Conservation (phyloP, 2,329 filamentous ascomycete species). For the Nannizziopsis arthrosporioides region DNA sequence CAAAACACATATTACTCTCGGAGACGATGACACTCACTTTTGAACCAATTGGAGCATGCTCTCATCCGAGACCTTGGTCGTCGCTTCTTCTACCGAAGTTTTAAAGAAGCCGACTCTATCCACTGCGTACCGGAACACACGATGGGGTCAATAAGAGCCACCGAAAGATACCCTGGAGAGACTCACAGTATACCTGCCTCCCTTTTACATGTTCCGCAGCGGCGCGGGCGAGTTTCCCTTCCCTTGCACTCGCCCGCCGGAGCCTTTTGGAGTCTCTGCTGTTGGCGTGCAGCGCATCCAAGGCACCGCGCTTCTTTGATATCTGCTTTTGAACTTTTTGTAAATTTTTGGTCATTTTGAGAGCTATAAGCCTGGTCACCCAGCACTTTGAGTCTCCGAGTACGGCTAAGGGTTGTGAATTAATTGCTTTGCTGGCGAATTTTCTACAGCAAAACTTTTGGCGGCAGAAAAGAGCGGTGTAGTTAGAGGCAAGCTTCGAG, state of each 20-base stretch:
- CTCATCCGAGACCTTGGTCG: conserved; percentile 26
- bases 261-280: conserved; percentile 76
- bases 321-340: conserved; percentile 83
- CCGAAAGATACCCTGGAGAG: background rate
- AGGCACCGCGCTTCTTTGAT: conserved; percentile 67
- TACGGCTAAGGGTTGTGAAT: too few relatives aligned
- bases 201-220: conserved; percentile 57
- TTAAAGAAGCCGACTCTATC: conserved; percentile 62
- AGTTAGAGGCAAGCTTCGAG: too few relatives aligned
- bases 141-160: conserved; percentile 1
- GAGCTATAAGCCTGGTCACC: too few relatives aligned
- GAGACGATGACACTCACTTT: conserved; percentile 33
- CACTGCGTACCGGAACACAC: conserved; percentile 36
- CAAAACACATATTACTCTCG: background rate
- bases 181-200: conserved; percentile 61
- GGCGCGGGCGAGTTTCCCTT: conserved; percentile 68
- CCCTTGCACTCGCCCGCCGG: conserved; percentile 65
- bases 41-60: conserved; percentile 43
- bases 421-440: too few relatives aligned
- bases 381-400: too few relatives aligned
- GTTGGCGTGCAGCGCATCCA: conserved; percentile 70
- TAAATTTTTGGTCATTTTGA: conserved; percentile 60
- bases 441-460: too few relatives aligned
- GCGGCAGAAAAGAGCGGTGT: too few relatives aligned
- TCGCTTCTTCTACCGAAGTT: conserved; percentile 33